phyloP scores from a whole-genome alignment of 2,329 filamentous ascomycete genomes.

The Colletotrichum echinochloae region DNA sequence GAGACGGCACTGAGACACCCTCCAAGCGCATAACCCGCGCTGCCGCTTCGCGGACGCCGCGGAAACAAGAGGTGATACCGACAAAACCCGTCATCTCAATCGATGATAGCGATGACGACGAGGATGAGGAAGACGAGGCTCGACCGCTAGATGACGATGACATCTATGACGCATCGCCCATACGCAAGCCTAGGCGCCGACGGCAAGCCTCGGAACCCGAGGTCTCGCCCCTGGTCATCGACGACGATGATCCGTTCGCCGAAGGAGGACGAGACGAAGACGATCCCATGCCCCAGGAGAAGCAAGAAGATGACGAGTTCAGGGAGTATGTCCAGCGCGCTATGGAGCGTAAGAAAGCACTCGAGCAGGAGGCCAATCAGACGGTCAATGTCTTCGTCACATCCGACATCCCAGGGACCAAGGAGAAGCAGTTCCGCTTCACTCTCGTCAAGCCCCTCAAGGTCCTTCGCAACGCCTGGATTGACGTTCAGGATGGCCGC shows the following conservation, averaged over 20 bases:
- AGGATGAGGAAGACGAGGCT: slow-evolving; percentile 20
- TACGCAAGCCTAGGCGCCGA: slow-evolving; percentile 21
- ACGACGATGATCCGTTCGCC: slow-evolving; percentile 44
- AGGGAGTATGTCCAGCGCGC: slow-evolving; percentile 60
- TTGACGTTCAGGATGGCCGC: slow-evolving; percentile 65
- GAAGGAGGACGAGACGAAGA: slow-evolving; percentile 31
- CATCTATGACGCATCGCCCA: slow-evolving; percentile 38
- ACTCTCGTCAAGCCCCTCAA: slow-evolving; percentile 76
- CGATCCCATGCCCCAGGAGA: slow-evolving; percentile 31
- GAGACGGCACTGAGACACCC: slow-evolving; percentile 24
- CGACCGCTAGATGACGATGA: slow-evolving; percentile 24
- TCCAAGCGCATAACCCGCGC: slow-evolving; percentile 32
- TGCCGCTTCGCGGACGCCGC: slow-evolving; percentile 36
- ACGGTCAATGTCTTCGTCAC: slow-evolving; percentile 61
- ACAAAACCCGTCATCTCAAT: slow-evolving; percentile 42
- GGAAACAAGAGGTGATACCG: slow-evolving; percentile 28
- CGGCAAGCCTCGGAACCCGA: slow-evolving; percentile 19
- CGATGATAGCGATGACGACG: slow-evolving; percentile 43
- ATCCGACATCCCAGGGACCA: slow-evolving; percentile 72
- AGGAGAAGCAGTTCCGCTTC: slow-evolving; percentile 68
- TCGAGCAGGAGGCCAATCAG: slow-evolving; percentile 36
- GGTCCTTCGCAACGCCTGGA: slow-evolving; percentile 77
- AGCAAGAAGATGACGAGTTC: slow-evolving; percentile 55
- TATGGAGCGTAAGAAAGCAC: slow-evolving; percentile 46
- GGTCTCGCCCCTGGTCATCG: slow-evolving; percentile 42